phyloP scores from a whole-genome alignment of 305 asterid species.

The Solanum hybrid region DNA sequence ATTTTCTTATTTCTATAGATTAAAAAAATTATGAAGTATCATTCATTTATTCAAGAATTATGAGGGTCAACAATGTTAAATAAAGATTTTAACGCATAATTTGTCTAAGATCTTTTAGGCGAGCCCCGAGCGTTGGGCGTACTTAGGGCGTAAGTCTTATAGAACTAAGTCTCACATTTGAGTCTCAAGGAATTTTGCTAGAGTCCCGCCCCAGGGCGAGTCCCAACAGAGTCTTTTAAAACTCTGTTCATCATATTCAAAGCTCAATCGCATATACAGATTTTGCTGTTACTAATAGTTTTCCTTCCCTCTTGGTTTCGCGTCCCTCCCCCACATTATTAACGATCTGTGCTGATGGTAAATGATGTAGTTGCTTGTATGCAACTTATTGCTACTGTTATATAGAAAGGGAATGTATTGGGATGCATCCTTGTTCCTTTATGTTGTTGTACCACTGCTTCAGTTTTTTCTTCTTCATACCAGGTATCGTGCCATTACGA shows the following conservation, averaged over 20 bases:
- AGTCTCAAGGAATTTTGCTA: too few species aligned
- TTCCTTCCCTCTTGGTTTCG: neutral
- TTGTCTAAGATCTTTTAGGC: too few species aligned
- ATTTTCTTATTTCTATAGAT: too few species aligned
- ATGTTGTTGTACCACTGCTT: neutral
- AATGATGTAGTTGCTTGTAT: neutral
- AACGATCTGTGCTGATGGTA: neutral
- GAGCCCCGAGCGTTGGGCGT: too few species aligned
- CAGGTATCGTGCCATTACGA: slow-evolving; percentile 75
- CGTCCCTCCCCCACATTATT: neutral
- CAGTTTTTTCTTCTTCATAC: neutral
- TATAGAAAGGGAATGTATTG: neutral
- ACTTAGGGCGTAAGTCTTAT: too few species aligned
- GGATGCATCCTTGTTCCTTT: neutral
- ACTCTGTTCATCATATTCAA: neutral
- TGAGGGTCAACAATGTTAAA: too few species aligned
- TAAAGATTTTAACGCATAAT: too few species aligned
- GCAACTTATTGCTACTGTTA: neutral
- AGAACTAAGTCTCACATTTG: too few species aligned
- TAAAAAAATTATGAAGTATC: too few species aligned
- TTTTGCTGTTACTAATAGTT: neutral
- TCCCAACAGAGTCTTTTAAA: too few species aligned
- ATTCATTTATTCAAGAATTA: too few species aligned
- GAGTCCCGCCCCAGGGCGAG: too few species aligned
- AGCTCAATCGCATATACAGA: neutral